Base-by-base conservation (phyloP, 768 basidiomycete genomes). In the Collybia nuda region DNA sequence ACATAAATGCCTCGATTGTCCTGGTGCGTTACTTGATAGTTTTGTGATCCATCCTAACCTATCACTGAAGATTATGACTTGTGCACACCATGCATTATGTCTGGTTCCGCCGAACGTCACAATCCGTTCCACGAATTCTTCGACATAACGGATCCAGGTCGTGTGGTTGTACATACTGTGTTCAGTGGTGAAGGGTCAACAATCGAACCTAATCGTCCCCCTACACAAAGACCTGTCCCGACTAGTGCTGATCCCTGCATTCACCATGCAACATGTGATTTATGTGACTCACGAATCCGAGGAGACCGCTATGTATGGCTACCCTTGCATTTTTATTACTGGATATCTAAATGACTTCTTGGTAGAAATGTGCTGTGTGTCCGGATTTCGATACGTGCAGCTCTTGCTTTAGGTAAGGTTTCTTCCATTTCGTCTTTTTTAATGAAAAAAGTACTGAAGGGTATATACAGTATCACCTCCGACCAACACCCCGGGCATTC, bases 381-480 rank as follows among this genome's bases (percentile, higher is more conserved):
- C 90, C 90, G n/a, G 90, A 94, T 61, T 94, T 84, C 56, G 91
- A 94, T 57, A 78, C 84, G 7, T 94, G 92, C 60, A 61, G 66
- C 14, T 66, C 74, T 14, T 94, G 92, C 68, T 90, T 86, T 67
- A 72, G 69, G 80, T 85, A 61, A 41, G 70, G 57, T 6, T 21
- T 32, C 15, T 28, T 41, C 11, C 12, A n/a, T n/a, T n/a, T n/a
- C n/a, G n/a, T n/a, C 40, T 17, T 6, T 6, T 37, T 44, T 22
- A 18, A 28, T n/a, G 32, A 9, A 35, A 42, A 39, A 24, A 40
- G 29, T 15, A 37, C 17, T 17, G 12, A 32, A 14, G 12, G 12
- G 14, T 6, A 17, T 36, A 29, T 26, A 11, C 40, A 86, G 80
- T 53, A 90, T 91, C 46, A 84, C 81, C 0, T 51, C 64, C 17